A percentile compares a stretch with the other conserved stretches of the same genome.
phyloP scores from a whole-genome alignment of 371 early-diverging fungal species.

The Lichtheimia ramosa region DNA sequence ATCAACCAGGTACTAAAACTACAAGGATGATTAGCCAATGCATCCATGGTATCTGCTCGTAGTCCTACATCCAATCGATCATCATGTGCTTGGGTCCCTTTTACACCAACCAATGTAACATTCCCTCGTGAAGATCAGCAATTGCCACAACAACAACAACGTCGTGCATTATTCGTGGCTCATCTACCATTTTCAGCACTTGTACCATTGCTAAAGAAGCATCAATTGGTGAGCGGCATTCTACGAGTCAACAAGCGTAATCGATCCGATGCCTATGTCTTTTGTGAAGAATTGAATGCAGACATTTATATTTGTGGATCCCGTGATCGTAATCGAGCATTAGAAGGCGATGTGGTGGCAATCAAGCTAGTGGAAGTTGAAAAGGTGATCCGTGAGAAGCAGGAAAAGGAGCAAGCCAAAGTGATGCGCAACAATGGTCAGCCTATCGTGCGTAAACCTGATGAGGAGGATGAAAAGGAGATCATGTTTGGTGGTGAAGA shows the following conservation, averaged over 20 bases:
- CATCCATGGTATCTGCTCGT: slow-evolving; percentile 4
- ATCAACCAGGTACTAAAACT: background rate
- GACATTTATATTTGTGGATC: slow-evolving; percentile 83
- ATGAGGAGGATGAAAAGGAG: slow-evolving; percentile 57
- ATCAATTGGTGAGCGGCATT: slow-evolving; percentile 59
- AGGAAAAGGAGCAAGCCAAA: slow-evolving; percentile 52
- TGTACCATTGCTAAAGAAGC: slow-evolving; percentile 43
- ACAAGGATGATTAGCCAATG: slow-evolving; percentile 2
- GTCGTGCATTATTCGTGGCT: slow-evolving; percentile 53
- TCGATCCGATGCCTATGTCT: slow-evolving; percentile 83
- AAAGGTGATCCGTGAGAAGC: slow-evolving; percentile 56
- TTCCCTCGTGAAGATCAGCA: slow-evolving; percentile 27
- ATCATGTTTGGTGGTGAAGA: slow-evolving; percentile 54
- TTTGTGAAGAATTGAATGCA: slow-evolving; percentile 59
- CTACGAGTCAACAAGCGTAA: slow-evolving; percentile 83
- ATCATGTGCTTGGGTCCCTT: slow-evolving; percentile 24
- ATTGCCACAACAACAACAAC: slow-evolving; percentile 21
- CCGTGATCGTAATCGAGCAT: slow-evolving; percentile 79
- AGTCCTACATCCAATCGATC: slow-evolving; percentile 16
- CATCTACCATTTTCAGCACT: slow-evolving; percentile 57
- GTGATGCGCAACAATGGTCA: slow-evolving; percentile 44
- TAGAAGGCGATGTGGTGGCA: slow-evolving; percentile 87
- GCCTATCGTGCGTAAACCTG: slow-evolving; percentile 39
- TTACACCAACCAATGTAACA: slow-evolving; percentile 24
- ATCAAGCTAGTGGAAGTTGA: slow-evolving; percentile 70